Conservation (phyloP, 495 filamentous ascomycete genomes). For the Xylaria venustula region DNA sequence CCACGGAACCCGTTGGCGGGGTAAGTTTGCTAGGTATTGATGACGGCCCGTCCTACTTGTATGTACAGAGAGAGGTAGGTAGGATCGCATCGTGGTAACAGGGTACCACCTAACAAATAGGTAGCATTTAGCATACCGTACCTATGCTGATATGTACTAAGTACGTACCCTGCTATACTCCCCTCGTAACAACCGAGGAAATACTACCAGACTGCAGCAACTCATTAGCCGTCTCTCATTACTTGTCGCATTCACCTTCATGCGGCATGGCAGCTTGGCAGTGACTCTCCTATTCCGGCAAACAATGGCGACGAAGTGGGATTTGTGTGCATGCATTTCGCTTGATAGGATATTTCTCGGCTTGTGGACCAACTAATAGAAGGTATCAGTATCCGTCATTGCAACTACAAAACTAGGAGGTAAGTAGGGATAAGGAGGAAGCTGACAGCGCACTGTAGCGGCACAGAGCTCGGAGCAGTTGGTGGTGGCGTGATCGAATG, state of each 20-base stretch:
- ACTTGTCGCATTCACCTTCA: background rate
- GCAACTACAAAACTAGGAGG: no score
- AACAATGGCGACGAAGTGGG: conserved; percentile 2
- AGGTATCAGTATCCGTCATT: no score
- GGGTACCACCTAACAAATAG: background rate
- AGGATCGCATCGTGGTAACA: background rate
- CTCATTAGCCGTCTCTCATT: conserved; percentile 6
- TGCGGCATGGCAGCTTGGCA: conserved; percentile 3
- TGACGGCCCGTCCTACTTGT: background rate
- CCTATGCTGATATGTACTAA: no score
- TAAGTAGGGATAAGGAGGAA: no score
- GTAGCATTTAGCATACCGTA: background rate
- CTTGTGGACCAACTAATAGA: no score
- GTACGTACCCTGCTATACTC: no score
- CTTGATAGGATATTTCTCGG: conserved; percentile 11
- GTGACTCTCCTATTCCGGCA: conserved; percentile 5
- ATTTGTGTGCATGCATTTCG: conserved; percentile 3
- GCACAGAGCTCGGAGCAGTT: no score
- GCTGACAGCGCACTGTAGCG: no score
- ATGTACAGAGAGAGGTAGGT: background rate
- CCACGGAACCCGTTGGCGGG: conserved; percentile 24
- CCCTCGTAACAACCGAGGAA: background rate
- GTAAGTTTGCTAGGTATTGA: background rate
- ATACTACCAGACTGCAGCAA: conserved; percentile 10
- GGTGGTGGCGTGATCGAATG: no score